Evolutionary conservation across 1,284 basidiomycete species (phyloP).

Genomic region (Malassezia sympodialis): DNA sequence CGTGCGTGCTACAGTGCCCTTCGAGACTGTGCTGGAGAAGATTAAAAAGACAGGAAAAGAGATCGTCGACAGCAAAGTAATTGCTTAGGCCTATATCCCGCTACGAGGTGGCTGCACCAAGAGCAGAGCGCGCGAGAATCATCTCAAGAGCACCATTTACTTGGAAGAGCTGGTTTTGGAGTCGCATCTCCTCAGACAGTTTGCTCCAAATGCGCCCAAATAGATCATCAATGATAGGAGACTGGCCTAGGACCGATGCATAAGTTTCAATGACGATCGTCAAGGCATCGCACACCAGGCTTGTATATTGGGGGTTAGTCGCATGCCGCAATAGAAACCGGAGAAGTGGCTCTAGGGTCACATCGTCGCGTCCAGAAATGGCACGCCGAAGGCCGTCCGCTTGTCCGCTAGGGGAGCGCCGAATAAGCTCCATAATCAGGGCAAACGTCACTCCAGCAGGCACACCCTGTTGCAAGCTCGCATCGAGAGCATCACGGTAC

Average conservation of each 20-base stretch:
- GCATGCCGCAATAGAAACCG: constrained; percentile 74
- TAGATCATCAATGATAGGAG: constrained; percentile 74
- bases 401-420: constrained; percentile 51
- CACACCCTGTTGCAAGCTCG: constrained; percentile 34
- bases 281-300: constrained; percentile 73
- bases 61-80: constrained; percentile 47
- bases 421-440: constrained; percentile 81
- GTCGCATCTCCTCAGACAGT: constrained; percentile 71
- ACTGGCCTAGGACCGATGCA: constrained; percentile 76
- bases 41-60: constrained; percentile 81
- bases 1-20: constrained; percentile 58
- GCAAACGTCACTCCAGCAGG: constrained; percentile 63
- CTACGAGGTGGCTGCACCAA: constrained; percentile 21
- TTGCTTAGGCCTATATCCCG: not conserved
- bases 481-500: constrained; percentile 77
- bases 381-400: constrained; percentile 77
- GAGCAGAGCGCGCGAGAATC: constrained; percentile 55
- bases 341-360: constrained; percentile 81
- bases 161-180: constrained; percentile 76
- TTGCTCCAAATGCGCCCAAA: constrained; percentile 74
- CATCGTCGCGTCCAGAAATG: constrained; percentile 80
- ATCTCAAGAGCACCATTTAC: constrained; percentile 83
- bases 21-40: constrained; percentile 61
- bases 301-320: constrained; percentile 79
- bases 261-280: constrained; percentile 76